These are phyloP conservation scores for Colletotrichum musae DNA, from an alignment of 2,329 filamentous ascomycete species.

Conservation along the genomic window DNA sequence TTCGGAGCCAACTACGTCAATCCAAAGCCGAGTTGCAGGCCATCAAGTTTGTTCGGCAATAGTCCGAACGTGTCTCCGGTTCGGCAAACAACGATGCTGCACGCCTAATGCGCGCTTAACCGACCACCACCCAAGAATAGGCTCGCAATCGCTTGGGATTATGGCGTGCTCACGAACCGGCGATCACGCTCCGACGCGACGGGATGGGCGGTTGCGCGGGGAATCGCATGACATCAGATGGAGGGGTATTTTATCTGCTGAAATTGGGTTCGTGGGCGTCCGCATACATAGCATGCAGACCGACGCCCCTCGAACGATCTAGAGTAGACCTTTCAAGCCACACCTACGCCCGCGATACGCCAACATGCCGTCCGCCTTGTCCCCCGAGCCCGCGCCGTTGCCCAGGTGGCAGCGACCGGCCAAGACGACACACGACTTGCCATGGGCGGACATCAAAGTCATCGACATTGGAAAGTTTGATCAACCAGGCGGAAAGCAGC, in stretches of 20 bases:
- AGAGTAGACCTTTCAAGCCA: no score
- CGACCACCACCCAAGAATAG: not conserved
- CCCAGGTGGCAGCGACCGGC: conserved; percentile 48
- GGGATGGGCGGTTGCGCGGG: conserved; percentile 3
- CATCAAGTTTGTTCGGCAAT: no score
- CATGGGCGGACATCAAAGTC: conserved; percentile 68
- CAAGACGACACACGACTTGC: conserved; percentile 46
- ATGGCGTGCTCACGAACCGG: conserved; percentile 40
- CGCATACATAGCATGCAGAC: not conserved
- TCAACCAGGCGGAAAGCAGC: conserved; percentile 64
- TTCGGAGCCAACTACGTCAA: no score
- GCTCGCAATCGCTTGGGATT: conserved; percentile 27
- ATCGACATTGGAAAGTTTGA: conserved; percentile 66
- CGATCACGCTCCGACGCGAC: conserved; percentile 16
- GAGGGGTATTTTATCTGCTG: conserved; percentile 27
- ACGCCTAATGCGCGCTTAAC: not conserved
- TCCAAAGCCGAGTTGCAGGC: no score
- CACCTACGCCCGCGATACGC: not conserved
- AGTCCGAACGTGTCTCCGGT: no score
- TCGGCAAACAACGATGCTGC: no score
- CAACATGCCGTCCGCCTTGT: conserved; percentile 36
- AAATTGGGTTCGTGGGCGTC: not conserved
- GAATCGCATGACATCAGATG: conserved; percentile 29
- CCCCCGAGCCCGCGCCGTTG: conserved; percentile 30
- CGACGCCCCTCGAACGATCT: no score